Conservation (phyloP, 495 filamentous ascomycete genomes). For the Trichoderma gamsii region DNA sequence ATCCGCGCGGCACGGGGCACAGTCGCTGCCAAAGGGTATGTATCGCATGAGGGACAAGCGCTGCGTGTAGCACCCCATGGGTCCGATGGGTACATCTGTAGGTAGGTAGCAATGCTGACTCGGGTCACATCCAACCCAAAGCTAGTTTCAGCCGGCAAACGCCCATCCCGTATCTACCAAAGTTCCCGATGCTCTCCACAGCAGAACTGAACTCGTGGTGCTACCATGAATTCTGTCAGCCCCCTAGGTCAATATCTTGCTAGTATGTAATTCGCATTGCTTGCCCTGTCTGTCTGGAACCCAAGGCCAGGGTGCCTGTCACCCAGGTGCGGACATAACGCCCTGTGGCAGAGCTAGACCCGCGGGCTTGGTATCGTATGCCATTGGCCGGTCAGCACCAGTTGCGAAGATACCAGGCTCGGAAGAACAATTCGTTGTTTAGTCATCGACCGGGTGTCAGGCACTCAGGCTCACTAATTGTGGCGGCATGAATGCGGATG, state of each 20-base stretch:
- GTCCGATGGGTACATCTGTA: too few relatives aligned
- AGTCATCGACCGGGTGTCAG: too few relatives aligned
- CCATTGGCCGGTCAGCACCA: conserved; percentile 5
- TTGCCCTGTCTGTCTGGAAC: not conserved
- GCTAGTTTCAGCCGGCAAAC: not conserved
- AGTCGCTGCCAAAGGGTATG: not conserved
- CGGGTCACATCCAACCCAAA: not conserved
- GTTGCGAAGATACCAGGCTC: not conserved
- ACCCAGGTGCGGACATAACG: not conserved
- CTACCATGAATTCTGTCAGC: not conserved
- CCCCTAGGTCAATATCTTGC: not conserved
- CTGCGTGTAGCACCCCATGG: not conserved
- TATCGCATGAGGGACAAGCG: not conserved
- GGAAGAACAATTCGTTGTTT: too few relatives aligned
- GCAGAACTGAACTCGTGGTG: not conserved
- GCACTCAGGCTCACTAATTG: not conserved
- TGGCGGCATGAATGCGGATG: not conserved
- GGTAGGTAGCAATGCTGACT: too few relatives aligned
- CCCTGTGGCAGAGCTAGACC: not conserved
- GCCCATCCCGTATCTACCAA: not conserved
- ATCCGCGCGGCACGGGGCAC: not conserved
- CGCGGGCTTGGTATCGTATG: not conserved
- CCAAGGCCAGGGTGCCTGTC: not conserved
- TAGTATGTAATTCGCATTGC: not conserved
- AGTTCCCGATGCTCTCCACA: not conserved